Evolutionary conservation across 2,329 filamentous ascomycete species (phyloP).

Genomic region (Trichophyton verrucosum): DNA sequence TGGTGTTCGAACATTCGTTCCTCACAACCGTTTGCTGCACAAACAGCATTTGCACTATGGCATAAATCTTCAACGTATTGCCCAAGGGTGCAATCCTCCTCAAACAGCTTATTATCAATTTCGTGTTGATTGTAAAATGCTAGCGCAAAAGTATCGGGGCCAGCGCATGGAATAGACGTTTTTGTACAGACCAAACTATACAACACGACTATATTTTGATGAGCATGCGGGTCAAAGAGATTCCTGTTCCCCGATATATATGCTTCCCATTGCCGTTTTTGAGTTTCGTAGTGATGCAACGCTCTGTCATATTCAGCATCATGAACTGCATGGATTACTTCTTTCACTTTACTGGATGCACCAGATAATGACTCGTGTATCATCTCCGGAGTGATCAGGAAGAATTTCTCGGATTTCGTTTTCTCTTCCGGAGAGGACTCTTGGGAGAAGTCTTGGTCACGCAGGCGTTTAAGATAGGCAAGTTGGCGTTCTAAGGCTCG

Average conservation of each 20-base stretch:
- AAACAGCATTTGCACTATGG: slow-evolving; percentile 60
- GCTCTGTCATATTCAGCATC: slow-evolving; percentile 96
- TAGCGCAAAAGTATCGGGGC: slow-evolving; percentile 78
- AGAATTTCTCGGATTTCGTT: slow-evolving; percentile 58
- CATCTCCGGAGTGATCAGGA: slow-evolving; percentile 91
- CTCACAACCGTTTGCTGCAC: slow-evolving; percentile 73
- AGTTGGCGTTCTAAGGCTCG: slow-evolving; percentile 81
- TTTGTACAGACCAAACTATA: slow-evolving; percentile 89
- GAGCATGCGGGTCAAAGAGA: slow-evolving; percentile 86
- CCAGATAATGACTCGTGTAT: slow-evolving; percentile 70
- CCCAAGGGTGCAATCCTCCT: slow-evolving; percentile 79
- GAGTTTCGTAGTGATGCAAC: slow-evolving; percentile 81
- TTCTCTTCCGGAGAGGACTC: slow-evolving; percentile 46
- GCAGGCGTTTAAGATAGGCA: slow-evolving; percentile 66
- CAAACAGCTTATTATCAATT: slow-evolving; percentile 49
- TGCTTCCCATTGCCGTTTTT: slow-evolving; percentile 91
- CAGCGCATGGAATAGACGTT: slow-evolving; percentile 84
- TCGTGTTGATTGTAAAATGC: slow-evolving; percentile 90
- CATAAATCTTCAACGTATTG: slow-evolving; percentile 92
- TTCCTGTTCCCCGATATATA: slow-evolving; percentile 80
- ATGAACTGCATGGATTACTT: slow-evolving; percentile 87
- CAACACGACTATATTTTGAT: slow-evolving; percentile 90
- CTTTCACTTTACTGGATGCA: slow-evolving; percentile 75
- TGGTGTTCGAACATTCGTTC: slow-evolving; percentile 86
- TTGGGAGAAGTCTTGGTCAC: slow-evolving; percentile 50